Conservation (phyloP, 2,329 filamentous ascomycete genomes). For the Nemania serpens region DNA sequence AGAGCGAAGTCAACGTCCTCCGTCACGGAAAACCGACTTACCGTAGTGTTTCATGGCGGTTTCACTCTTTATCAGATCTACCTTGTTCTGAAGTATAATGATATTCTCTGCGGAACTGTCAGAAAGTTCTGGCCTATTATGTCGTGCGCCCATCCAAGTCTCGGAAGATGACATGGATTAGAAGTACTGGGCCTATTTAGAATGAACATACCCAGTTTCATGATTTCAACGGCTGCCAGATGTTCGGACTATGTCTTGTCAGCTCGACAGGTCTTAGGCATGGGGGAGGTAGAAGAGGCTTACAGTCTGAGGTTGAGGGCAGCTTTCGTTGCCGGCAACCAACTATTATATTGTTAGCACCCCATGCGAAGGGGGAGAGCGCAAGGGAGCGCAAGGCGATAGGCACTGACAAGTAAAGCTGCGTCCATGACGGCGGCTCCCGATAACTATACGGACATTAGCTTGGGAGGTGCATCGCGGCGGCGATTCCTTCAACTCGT, state of each 20-base stretch:
- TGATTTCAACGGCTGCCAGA: constrained; percentile 98
- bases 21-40: constrained; percentile 8
- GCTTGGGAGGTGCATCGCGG: neutral
- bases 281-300: neutral
- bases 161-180: neutral
- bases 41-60: constrained; percentile 86
- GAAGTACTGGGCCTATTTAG: neutral
- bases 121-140: neutral
- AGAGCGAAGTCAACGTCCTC: neutral
- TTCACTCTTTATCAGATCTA: constrained; percentile 97
- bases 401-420: constrained; percentile 77
- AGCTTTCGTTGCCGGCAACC: constrained; percentile 94
- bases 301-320: constrained; percentile 90
- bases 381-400: neutral
- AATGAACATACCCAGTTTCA: constrained; percentile 71
- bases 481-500: neutral
- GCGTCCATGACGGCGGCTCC: constrained; percentile 99
- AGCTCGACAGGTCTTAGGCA: neutral
- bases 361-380: neutral
- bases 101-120: constrained; percentile 72
- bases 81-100: constrained; percentile 99
- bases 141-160: neutral
- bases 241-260: constrained; percentile 70
- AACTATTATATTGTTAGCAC: constrained; percentile 21
- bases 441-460: constrained; percentile 64